These are phyloP conservation scores for Ascochyta viciae-villosae DNA, from an alignment of 2,329 filamentous ascomycete genomes.

Conservation along the genomic window DNA sequence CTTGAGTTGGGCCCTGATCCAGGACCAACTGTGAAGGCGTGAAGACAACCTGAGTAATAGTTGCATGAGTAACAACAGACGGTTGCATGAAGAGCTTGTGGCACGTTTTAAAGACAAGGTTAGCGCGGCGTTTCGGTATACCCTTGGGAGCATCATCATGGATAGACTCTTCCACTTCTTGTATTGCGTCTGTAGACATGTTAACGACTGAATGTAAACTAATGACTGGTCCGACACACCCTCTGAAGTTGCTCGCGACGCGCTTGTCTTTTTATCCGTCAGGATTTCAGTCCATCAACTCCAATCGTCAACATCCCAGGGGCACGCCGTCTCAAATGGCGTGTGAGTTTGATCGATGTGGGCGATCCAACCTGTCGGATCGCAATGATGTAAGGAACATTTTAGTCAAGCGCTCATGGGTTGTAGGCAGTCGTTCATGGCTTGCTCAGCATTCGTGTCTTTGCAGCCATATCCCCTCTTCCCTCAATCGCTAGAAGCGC, in stretches of 20 bases:
- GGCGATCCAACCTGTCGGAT: background rate
- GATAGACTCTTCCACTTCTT: conserved; percentile 22
- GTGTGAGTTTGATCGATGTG: background rate
- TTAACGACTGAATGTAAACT: conserved; percentile 28
- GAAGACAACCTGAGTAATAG: background rate
- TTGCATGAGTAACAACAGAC: background rate
- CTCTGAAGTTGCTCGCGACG: conserved; percentile 12
- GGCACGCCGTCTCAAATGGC: background rate
- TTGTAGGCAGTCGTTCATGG: background rate
- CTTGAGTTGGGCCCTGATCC: conserved; percentile 9
- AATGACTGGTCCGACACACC: conserved; percentile 31
- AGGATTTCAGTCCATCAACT: background rate
- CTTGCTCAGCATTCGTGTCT: background rate
- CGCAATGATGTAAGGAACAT: background rate
- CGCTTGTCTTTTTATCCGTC: background rate
- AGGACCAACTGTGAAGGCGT: conserved; percentile 7
- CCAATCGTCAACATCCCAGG: background rate
- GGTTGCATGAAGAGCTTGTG: background rate
- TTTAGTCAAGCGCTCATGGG: background rate
- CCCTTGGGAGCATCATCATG: conserved; percentile 20
- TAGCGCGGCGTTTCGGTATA: conserved; percentile 29
- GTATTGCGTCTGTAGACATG: conserved; percentile 33
- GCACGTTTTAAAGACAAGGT: conserved; percentile 2
- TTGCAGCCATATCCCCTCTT: background rate
- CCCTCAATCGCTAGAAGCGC: conserved; percentile 78